A percentile compares a stretch with the other conserved stretches of the same genome.
phyloP scores from a whole-genome alignment of 2,329 filamentous ascomycete species.

The Aspergillus novoparasiticus region DNA sequence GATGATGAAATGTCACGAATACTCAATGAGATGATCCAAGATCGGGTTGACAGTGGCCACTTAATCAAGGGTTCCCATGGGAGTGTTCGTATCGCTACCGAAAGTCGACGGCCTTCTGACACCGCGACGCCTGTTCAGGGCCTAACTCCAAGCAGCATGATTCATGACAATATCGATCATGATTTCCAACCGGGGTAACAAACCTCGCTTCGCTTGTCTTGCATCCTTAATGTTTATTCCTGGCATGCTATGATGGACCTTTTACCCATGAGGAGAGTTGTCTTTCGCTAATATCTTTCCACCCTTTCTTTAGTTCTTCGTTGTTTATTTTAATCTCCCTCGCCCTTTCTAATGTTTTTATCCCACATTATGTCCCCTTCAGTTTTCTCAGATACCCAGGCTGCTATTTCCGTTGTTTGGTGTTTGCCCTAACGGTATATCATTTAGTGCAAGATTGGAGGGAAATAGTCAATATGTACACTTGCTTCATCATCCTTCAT shows the following conservation, averaged over 20 bases:
- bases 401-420: conserved; percentile 27
- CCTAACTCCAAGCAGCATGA: conserved; percentile 28
- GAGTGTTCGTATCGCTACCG: conserved; percentile 63
- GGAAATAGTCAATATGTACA: not conserved
- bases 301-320: not conserved
- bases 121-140: conserved; percentile 28
- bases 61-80: conserved; percentile 68
- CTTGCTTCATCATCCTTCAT: not conserved
- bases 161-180: conserved; percentile 14
- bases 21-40: conserved; percentile 94
- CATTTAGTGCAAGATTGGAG: not conserved
- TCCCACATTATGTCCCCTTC: conserved; percentile 13
- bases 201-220: not conserved
- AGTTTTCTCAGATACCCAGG: conserved; percentile 26
- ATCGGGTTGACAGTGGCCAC: conserved; percentile 76
- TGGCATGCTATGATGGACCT: not conserved
- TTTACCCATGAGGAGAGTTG: not conserved
- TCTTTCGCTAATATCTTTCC: conserved; percentile 4
- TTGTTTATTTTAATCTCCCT: conserved; percentile 17
- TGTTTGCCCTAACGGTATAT: not conserved
- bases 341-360: not conserved
- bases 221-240: not conserved
- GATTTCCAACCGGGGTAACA: not conserved
- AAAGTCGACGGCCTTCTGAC: conserved; percentile 37
- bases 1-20: conserved; percentile 94